Evolutionary conservation across 768 basidiomycete species (phyloP), one percentile per base, ranked within the genome.

Genomic region (Boletus vermiculosoides): DNA sequence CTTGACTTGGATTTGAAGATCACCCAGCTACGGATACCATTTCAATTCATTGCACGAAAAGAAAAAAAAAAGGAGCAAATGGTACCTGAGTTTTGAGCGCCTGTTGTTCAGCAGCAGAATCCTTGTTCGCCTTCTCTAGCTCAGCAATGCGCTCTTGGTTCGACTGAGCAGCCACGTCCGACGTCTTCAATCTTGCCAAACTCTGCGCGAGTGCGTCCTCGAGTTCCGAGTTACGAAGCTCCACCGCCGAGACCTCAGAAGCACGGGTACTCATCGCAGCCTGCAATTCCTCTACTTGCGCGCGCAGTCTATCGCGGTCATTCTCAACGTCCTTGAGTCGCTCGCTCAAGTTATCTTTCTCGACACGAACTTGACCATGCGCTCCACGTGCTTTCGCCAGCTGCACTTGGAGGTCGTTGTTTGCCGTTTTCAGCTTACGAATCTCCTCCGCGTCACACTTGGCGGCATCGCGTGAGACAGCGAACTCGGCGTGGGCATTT

Each of bases 141-240:
- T 83, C 80, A 13, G 72, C 64, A 31, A 90, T 82, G 31, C 80
- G 83, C 49, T 85, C 80, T 64, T 84, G 82, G 55, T 80, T 81
- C 25, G 77, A 73, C 69, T 88, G 82, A 16, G 81, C 75, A 37
- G 81, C 78, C 44, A 86, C 83, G 61, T 92, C 90, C n/a, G 87
- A 83, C 13, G 83, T 76, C 69, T 90, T 85, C 41, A 92, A 74
- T 39, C 88, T 79, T 11, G 83, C 81, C 57, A 92, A 75, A 37
- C 90, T 88, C 64, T 87, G 81, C 1, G 85, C 76, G n/a, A 92
- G 76, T 0, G 87, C 88, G 36, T 85, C 83, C 69, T 92, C 87
- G 15, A 90, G 77, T 58, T 90, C 86, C 30, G 71, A 67, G 60
- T 83, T 84, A 62, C 76, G 72, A 46, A 78, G 73, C 55, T 82